phyloP scores from a whole-genome alignment of 768 basidiomycete species.

The Lentinula raphanica region DNA sequence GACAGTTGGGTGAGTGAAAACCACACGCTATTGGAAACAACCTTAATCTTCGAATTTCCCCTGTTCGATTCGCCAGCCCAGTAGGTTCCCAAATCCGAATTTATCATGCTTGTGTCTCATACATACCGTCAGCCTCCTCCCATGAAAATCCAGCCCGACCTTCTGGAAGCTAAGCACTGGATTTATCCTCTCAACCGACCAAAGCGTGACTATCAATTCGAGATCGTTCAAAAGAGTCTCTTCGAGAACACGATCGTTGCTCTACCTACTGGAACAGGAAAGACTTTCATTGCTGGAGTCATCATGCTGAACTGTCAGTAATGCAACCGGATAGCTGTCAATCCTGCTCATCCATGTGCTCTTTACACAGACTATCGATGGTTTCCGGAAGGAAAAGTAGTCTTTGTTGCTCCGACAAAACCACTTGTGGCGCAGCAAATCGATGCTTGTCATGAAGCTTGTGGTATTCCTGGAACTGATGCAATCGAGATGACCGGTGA shows the following conservation, averaged over 20 bases:
- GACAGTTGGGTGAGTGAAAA: neutral
- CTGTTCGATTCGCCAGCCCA: constrained; percentile 20
- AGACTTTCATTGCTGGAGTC: constrained; percentile 96
- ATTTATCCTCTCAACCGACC: constrained; percentile 86
- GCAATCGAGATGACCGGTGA: constrained; percentile 86
- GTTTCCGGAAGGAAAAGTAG: constrained; percentile 88
- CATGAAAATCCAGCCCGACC: constrained; percentile 76
- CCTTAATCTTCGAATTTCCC: neutral
- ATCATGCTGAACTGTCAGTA: constrained; percentile 88
- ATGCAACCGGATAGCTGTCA: neutral
- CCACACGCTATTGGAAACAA: neutral
- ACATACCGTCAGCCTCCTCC: constrained; percentile 46
- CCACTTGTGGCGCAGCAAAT: constrained; percentile 95
- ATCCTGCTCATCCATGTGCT: too few relatives aligned
- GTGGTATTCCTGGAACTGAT: constrained; percentile 86
- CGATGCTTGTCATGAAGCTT: constrained; percentile 85
- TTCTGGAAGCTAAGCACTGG: constrained; percentile 80
- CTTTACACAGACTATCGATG: constrained; percentile 71
- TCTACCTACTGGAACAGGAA: constrained; percentile 92
- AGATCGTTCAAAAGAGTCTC: constrained; percentile 80
- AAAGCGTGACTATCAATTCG: constrained; percentile 91
- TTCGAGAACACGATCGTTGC: constrained; percentile 94
- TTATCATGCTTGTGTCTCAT: neutral
- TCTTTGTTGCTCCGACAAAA: constrained; percentile 95
- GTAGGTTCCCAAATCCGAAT: constrained; percentile 20